Evolutionary conservation across 805 yeast genomes (phyloP), one percentile per base, ranked within the genome.

Genomic region (Yarrowia sp.): DNA sequence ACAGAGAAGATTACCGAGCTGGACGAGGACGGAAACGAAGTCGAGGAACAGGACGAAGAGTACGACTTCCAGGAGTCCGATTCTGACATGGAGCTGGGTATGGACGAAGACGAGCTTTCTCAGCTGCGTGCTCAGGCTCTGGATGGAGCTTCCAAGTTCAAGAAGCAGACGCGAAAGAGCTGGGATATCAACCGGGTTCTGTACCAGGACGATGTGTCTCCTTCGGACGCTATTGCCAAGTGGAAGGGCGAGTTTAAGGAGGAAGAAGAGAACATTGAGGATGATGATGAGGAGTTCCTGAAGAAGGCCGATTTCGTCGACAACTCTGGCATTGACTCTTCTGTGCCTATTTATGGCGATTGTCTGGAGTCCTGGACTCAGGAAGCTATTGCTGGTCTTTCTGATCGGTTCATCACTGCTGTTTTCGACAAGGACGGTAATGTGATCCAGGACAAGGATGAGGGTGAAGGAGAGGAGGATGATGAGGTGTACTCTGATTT

Each of bases 101-200:
- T 75, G 55, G 81, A 75, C 12, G 81, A 77, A 9, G 77, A 78
- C 8, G 79, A 79, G 42, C 19, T 52, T 7, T 36, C 50, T 11
- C 42, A 50, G 32, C 61, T 65, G 8, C 41, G 61, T 7, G 73
- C 70, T 22, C 75, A 71, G 41, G 70, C 69, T 43, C 76, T 72
- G 15, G 67, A 67, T 8, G 73, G 72, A 11, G 75, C 72, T 53
- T 65, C 73, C 41, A 67, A 73, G 42, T 77, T 80, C 79, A 79
- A 77, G 70, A 70, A 70, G 14, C 72, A 84, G 5, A 75, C 79
- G 70, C 81, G 78, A 75, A 85, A 82, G 78, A 82, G 81, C 70
- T 91, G 96, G 93, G 91, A 94, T 77, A 86, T 94, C 71, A 87
- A 89, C 73, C 91, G 90, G 75, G 80, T 94, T 69, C 80, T 95